Evolutionary conservation across 2,329 filamentous ascomycete genomes (phyloP).

Genomic region (Xylaria sp.): DNA sequence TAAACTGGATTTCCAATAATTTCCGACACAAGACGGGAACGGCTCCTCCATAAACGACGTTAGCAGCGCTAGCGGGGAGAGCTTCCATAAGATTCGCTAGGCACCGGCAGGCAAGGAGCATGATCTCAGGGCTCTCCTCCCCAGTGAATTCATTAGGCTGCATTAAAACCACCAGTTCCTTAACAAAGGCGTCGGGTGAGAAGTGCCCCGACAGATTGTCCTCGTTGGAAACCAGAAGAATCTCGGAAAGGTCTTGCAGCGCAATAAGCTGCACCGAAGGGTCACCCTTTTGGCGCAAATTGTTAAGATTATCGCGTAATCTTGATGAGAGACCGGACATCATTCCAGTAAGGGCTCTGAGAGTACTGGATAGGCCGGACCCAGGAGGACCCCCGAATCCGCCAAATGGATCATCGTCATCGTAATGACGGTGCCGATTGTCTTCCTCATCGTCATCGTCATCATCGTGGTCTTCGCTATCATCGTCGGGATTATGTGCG

Average conservation of each 20-base stretch:
- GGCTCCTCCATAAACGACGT: slow-evolving; percentile 96
- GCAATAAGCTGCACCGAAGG: slow-evolving; percentile 90
- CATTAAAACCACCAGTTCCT: slow-evolving; percentile 93
- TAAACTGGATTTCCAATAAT: slow-evolving; percentile 94
- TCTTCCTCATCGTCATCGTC: slow-evolving; percentile 64
- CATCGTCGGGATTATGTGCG: slow-evolving; percentile 54
- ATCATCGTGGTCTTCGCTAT: slow-evolving; percentile 57
- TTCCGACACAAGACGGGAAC: slow-evolving; percentile 96
- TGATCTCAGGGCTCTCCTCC: slow-evolving; percentile 95
- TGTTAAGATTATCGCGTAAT: slow-evolving; percentile 79
- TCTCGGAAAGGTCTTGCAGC: slow-evolving; percentile 91
- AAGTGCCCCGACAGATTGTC: slow-evolving; percentile 97
- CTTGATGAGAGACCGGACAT: slow-evolving; percentile 86
- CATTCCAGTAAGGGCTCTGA: slow-evolving; percentile 90
- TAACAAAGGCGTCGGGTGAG: slow-evolving; percentile 92
- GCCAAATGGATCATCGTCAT: slow-evolving; percentile 72
- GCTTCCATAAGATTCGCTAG: slow-evolving; percentile 98
- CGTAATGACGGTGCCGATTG: slow-evolving; percentile 67
- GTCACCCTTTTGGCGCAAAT: slow-evolving; percentile 85
- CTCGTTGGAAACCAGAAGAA: slow-evolving; percentile 93
- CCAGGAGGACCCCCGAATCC: slow-evolving; percentile 75
- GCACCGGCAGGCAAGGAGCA: slow-evolving; percentile 95
- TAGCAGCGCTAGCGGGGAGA: slow-evolving; percentile 88
- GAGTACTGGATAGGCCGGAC: slow-evolving; percentile 78
- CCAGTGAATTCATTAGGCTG: slow-evolving; percentile 83